Percentiles rank a stretch among this genome's conserved stretches.
Evolutionary conservation across 805 yeast genomes (phyloP).

Genomic region (Tetrapisispora iriomotensis): DNA sequence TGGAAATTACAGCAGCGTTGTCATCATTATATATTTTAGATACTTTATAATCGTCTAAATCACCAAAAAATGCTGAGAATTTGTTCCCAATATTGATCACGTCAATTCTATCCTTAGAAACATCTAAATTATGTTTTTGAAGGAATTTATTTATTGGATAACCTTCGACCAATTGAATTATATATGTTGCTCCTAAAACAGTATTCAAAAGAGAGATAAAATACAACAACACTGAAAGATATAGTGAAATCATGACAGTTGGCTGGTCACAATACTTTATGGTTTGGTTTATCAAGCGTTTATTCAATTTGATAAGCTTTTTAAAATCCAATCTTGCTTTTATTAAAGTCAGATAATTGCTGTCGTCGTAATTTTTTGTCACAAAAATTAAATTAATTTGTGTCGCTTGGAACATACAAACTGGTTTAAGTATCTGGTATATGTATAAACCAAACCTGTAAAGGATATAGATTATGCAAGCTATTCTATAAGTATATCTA

Average conservation of each 20-base stretch:
- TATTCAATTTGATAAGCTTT: no score
- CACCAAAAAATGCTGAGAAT: conserved; percentile 31
- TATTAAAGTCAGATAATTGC: no score
- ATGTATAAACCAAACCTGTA: no score
- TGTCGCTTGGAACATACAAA: no score
- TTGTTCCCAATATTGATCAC: conserved; percentile 23
- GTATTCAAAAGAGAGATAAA: background rate
- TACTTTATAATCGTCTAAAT: conserved; percentile 25
- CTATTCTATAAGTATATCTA: no score
- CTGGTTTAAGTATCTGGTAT: no score
- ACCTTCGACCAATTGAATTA: conserved; percentile 22
- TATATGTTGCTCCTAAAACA: conserved; percentile 8
- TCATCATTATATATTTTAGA: conserved; percentile 29
- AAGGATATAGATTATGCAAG: no score
- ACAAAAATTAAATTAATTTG: no score
- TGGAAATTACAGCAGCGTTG: conserved; percentile 29
- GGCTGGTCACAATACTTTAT: no score
- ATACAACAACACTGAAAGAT: background rate
- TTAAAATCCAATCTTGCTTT: no score
- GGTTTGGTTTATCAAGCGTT: no score
- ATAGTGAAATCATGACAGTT: background rate
- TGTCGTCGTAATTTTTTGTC: no score
- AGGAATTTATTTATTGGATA: conserved; percentile 12
- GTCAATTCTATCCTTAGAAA: conserved; percentile 8
- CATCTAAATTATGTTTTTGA: conserved; percentile 9